These are phyloP conservation scores for Dissophora ornata DNA, from an alignment of 192 early-diverging fungal species.

Conservation along the genomic window DNA sequence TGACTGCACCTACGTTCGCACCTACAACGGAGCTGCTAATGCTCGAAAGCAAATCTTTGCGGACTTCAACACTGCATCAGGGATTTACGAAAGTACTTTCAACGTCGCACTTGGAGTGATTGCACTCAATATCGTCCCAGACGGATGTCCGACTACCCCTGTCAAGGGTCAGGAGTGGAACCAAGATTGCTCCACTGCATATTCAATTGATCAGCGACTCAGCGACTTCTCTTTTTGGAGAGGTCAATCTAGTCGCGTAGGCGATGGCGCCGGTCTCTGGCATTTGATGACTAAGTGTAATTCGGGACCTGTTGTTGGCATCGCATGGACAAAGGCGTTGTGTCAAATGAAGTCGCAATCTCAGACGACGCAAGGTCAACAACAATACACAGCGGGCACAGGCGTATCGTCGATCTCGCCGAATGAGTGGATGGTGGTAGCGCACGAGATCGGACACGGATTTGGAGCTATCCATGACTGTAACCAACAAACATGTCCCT, in stretches of 20 bases:
- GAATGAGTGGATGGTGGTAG: conserved; percentile 95
- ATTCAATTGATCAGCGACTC: conserved; percentile 78
- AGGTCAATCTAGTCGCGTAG: conserved; percentile 59
- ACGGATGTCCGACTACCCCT: conserved; percentile 64
- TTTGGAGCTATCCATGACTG: conserved; percentile 95
- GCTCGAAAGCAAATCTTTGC: conserved; percentile 79
- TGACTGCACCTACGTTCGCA: conserved; percentile 75
- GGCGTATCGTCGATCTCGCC: conserved; percentile 86
- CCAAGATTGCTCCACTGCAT: conserved; percentile 72
- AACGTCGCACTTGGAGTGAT: conserved; percentile 89
- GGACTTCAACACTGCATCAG: conserved; percentile 86
- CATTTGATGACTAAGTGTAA: conserved; percentile 90
- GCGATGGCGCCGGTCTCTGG: conserved; percentile 90
- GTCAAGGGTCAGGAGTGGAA: conserved; percentile 73
- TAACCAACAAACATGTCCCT: conserved; percentile 71
- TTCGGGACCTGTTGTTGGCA: conserved; percentile 84
- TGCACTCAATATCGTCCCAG: conserved; percentile 75
- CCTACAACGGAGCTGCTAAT: conserved; percentile 64
- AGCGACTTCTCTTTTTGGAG: conserved; percentile 95
- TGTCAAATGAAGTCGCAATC: conserved; percentile 67
- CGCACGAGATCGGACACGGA: conserved; percentile 94
- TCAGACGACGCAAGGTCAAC: conserved; percentile 60
- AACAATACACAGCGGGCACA: conserved; percentile 78
- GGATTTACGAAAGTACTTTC: conserved; percentile 86
- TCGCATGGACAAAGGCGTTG: conserved; percentile 86